A percentile compares a stretch with the other conserved stretches of the same genome.
Evolutionary conservation across 2,329 filamentous ascomycete species (phyloP).

Genomic region (Paracamarosporium sp.): DNA sequence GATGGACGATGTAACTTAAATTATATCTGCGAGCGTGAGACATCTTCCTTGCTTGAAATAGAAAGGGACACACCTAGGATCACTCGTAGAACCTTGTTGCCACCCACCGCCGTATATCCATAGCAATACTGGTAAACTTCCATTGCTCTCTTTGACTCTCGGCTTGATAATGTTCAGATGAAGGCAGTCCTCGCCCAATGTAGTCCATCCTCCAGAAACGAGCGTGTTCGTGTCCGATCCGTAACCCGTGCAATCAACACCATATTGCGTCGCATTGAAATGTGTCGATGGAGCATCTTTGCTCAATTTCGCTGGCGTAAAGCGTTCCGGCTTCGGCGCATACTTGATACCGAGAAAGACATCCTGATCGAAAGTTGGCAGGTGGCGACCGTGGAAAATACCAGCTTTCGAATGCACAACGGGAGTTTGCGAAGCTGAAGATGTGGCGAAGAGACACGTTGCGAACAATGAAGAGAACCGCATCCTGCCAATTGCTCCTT

Average conservation of each 20-base stretch:
- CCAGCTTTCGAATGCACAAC: slow-evolving; percentile 32
- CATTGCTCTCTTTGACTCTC: slow-evolving; percentile 17
- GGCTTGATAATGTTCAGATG: slow-evolving; percentile 46
- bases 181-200: slow-evolving; percentile 52
- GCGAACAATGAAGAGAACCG: background rate
- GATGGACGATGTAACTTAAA: slow-evolving; percentile 38
- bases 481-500: background rate
- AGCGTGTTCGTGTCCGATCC: slow-evolving; percentile 32
- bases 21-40: slow-evolving; percentile 29
- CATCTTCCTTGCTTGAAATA: background rate
- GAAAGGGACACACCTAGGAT: slow-evolving; percentile 28
- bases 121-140: slow-evolving; percentile 30
- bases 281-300: slow-evolving; percentile 16
- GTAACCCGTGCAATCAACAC: slow-evolving; percentile 35
- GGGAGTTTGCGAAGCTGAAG: slow-evolving; percentile 8
- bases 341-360: slow-evolving; percentile 39
- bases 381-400: slow-evolving; percentile 33
- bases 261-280: slow-evolving; percentile 32
- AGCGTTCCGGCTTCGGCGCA: slow-evolving; percentile 34
- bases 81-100: slow-evolving; percentile 40
- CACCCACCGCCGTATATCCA: slow-evolving; percentile 45
- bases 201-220: slow-evolving; percentile 29
- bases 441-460: background rate
- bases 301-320: slow-evolving; percentile 27
- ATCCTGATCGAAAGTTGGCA: slow-evolving; percentile 37